These are phyloP conservation scores for Puya raimondii DNA, from an alignment of 176 grass and related monocot species.

Conservation along the genomic window DNA sequence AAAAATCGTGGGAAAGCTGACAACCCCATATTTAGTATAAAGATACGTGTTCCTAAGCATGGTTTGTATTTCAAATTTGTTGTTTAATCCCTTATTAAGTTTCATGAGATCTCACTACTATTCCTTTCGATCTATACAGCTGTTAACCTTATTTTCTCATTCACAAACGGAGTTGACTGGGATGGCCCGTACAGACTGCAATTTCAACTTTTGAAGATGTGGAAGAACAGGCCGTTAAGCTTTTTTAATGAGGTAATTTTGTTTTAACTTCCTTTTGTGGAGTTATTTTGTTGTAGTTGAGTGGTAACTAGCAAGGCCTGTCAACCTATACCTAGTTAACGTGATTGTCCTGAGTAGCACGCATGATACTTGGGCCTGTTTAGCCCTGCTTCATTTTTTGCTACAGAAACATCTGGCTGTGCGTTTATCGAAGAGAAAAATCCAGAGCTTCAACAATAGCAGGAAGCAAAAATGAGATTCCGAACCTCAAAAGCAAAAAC, in stretches of 20 bases:
- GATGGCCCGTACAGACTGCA: conserved; percentile 75
- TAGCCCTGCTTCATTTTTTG: too few relatives aligned
- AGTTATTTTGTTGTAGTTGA: too few relatives aligned
- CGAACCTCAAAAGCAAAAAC: too few relatives aligned
- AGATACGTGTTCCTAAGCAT: conserved; percentile 61
- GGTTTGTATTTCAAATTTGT: conserved; percentile 23
- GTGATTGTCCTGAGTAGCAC: too few relatives aligned
- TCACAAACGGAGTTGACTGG: conserved; percentile 84
- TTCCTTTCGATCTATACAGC: conserved; percentile 34
- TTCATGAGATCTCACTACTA: background rate
- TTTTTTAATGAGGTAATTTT: conserved; percentile 70
- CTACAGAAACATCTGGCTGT: too few relatives aligned
- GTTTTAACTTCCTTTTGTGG: background rate
- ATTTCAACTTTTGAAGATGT: conserved; percentile 60
- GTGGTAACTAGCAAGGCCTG: too few relatives aligned
- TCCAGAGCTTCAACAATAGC: too few relatives aligned
- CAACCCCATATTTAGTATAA: conserved; percentile 79
- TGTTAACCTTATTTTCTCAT: conserved; percentile 71
- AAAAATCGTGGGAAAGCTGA: conserved; percentile 62
- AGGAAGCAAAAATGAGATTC: too few relatives aligned
- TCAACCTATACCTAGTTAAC: too few relatives aligned
- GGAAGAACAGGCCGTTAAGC: conserved; percentile 57
- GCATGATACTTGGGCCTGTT: too few relatives aligned
- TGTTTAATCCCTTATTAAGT: background rate
- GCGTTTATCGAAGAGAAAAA: too few relatives aligned